Percentiles rank a stretch among this genome's conserved stretches.
phyloP scores from a whole-genome alignment of 2,329 filamentous ascomycete genomes.

The Fusarium multiceps region DNA sequence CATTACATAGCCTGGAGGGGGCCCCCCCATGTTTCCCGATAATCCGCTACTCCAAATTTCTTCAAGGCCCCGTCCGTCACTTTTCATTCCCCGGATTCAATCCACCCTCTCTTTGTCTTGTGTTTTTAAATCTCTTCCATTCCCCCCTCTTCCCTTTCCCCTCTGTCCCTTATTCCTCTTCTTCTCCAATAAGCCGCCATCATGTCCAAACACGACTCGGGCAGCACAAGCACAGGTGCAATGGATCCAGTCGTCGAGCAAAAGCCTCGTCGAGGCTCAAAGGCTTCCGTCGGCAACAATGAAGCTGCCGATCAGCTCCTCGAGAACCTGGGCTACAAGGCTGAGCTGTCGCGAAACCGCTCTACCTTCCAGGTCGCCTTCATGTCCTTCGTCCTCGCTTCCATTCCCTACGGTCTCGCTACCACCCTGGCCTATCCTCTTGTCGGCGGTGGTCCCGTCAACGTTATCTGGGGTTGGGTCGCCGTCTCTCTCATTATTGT shows the following conservation, averaged over 20 bases:
- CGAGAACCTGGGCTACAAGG: slow-evolving; percentile 73
- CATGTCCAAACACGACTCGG: slow-evolving; percentile 41
- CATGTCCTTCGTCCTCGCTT: slow-evolving; percentile 81
- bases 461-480: slow-evolving; percentile 80
- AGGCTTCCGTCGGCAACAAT: slow-evolving; percentile 37
- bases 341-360: slow-evolving; percentile 71
- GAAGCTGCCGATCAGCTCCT: slow-evolving; percentile 70
- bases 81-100: slow-evolving; percentile 27
- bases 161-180: too few species aligned
- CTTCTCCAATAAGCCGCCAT: background rate
- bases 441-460: slow-evolving; percentile 72
- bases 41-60: slow-evolving; percentile 29
- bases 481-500: slow-evolving; percentile 75
- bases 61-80: slow-evolving; percentile 16
- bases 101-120: background rate
- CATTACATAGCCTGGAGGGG: background rate
- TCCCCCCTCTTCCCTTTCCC: too few species aligned
- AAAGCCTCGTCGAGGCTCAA: slow-evolving; percentile 46
- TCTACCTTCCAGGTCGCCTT: slow-evolving; percentile 77
- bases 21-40: slow-evolving; percentile 10
- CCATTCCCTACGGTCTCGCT: slow-evolving; percentile 78
- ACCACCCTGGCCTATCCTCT: slow-evolving; percentile 77
- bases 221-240: slow-evolving; percentile 29
- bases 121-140: slow-evolving; percentile 17
- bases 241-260: slow-evolving; percentile 41